These are phyloP conservation scores for Camillea tinctor DNA, from an alignment of 2,329 filamentous ascomycete genomes.

Conservation along the genomic window DNA sequence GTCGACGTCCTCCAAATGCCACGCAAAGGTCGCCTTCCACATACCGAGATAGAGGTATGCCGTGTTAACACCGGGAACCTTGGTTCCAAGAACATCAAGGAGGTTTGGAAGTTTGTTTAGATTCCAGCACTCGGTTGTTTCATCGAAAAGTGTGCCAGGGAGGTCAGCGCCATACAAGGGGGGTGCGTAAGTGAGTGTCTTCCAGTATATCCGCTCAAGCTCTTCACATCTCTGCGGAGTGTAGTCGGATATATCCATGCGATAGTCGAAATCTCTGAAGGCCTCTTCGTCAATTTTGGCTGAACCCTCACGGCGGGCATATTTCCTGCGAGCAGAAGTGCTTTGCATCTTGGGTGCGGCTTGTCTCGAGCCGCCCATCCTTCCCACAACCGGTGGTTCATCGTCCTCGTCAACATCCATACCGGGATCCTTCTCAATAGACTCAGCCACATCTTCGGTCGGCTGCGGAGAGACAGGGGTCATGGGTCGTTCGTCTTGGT, in stretches of 20 bases:
- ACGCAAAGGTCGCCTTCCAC: constrained; percentile 99
- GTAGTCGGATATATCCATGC: constrained; percentile 82
- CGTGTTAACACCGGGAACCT: constrained; percentile 96
- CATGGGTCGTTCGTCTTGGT: constrained; percentile 53
- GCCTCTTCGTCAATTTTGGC: constrained; percentile 84
- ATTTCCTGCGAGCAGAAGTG: constrained; percentile 82
- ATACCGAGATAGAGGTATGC: constrained; percentile 97
- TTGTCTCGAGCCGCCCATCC: constrained; percentile 50
- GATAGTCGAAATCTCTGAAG: constrained; percentile 89
- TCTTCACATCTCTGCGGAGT: constrained; percentile 91
- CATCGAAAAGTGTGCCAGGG: constrained; percentile 91
- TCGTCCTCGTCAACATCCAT: constrained; percentile 48
- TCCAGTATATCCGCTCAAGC: constrained; percentile 94
- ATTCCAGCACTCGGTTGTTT: constrained; percentile 83
- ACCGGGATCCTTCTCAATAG: constrained; percentile 49
- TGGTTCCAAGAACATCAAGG: constrained; percentile 89
- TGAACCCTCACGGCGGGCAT: constrained; percentile 74
- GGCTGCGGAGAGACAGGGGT: constrained; percentile 56
- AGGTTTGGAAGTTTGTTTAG: constrained; percentile 92
- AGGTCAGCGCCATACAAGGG: constrained; percentile 96
- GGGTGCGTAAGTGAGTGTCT: constrained; percentile 89
- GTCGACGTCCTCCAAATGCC: constrained; percentile 98
- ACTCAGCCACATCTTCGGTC: constrained; percentile 42
- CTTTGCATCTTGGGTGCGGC: constrained; percentile 66
- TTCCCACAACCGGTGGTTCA: constrained; percentile 40